Percentiles rank a stretch among this genome's conserved stretches.
Conservation (phyloP, 352 stramenopile species). For the Globisporangium cederbergense region DNA sequence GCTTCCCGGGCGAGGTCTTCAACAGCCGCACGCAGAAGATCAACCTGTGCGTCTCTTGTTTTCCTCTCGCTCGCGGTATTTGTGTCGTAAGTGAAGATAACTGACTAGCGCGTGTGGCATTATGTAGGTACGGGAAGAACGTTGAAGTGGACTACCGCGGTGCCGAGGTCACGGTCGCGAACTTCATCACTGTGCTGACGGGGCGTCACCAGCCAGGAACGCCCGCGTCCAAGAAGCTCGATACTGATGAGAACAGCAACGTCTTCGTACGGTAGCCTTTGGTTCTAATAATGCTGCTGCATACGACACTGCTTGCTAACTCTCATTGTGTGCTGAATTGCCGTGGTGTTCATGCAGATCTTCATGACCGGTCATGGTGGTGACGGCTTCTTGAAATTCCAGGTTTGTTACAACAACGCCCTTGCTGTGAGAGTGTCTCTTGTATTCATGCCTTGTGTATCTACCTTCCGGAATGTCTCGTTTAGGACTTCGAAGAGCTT, state of each 20-base stretch:
- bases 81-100: constrained; percentile 3
- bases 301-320: not conserved
- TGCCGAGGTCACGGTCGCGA: constrained; percentile 95
- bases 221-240: constrained; percentile 85
- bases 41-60: constrained; percentile 49
- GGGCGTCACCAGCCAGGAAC: constrained; percentile 86
- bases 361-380: constrained; percentile 95
- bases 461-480: not conserved
- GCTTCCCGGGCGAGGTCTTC: constrained; percentile 88
- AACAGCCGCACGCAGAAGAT: constrained; percentile 89
- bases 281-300: not conserved
- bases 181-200: constrained; percentile 94
- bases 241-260: constrained; percentile 88
- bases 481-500: constrained; percentile 93
- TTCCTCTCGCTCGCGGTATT: not conserved
- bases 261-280: constrained; percentile 73
- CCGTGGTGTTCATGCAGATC: constrained; percentile 32
- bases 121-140: constrained; percentile 79
- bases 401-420: constrained; percentile 78
- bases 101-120: not conserved
- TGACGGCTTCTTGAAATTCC: constrained; percentile 98
- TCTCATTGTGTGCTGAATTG: not conserved
- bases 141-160: constrained; percentile 95
- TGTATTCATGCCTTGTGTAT: not conserved
- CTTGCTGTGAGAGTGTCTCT: not conserved